These are phyloP conservation scores for Quercus glauca DNA, from an alignment of 306 rosid species.

Conservation along the genomic window DNA sequence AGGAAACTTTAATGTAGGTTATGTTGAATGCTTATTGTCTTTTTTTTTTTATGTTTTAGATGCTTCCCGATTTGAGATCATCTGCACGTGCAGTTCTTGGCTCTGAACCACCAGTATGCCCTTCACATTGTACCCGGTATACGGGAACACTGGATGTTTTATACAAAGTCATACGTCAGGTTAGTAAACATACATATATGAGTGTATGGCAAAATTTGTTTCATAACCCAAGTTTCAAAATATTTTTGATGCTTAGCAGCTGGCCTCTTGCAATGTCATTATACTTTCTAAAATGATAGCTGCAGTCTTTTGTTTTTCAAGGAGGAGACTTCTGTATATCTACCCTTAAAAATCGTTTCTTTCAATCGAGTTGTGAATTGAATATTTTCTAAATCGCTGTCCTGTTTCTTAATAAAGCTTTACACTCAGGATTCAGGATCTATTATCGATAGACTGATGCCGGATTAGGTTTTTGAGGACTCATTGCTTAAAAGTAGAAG, in stretches of 20 bases:
- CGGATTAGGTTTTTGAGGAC: neutral
- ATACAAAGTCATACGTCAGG: slow-evolving; percentile 77
- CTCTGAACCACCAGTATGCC: slow-evolving; percentile 35
- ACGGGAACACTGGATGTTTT: slow-evolving; percentile 82
- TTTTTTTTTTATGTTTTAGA: slow-evolving; percentile 35
- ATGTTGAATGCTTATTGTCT: neutral
- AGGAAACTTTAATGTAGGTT: neutral
- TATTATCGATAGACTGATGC: neutral
- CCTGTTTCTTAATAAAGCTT: neutral
- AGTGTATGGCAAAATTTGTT: neutral
- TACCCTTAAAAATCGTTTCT: neutral
- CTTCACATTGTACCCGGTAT: slow-evolving; percentile 48
- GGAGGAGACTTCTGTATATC: neutral
- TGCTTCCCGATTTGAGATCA: slow-evolving; percentile 40
- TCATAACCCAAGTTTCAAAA: neutral
- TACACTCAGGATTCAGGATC: neutral
- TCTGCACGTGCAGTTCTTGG: slow-evolving; percentile 31
- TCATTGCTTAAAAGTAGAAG: neutral
- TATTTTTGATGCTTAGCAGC: neutral
- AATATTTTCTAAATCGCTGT: too few species aligned
- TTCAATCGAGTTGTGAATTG: neutral
- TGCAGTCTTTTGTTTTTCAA: neutral
- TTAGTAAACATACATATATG: slow-evolving; percentile 28
- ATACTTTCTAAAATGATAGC: neutral
- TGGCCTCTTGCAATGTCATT: neutral